These are phyloP conservation scores for Gossypium trilobum DNA, from an alignment of 441 rosid genomes.

Conservation along the genomic window DNA sequence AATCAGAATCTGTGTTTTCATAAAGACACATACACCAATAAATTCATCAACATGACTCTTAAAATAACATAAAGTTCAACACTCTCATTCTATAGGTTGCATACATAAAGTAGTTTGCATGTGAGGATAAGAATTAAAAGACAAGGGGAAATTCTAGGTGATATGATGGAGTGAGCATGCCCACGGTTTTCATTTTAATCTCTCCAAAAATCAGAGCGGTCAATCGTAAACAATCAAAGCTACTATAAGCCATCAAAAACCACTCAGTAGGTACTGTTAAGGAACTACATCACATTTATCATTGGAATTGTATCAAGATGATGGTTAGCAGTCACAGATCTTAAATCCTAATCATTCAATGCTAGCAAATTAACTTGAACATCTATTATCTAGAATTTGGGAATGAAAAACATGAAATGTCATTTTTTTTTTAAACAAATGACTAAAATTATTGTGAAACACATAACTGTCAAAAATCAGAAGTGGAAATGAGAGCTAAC, in stretches of 20 bases:
- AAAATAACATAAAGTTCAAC: not conserved
- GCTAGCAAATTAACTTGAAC: not conserved
- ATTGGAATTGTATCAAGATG: not conserved
- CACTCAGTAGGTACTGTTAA: not conserved
- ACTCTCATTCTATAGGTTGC: not conserved
- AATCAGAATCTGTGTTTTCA: not conserved
- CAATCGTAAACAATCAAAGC: not conserved
- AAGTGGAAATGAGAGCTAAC: slow-evolving; percentile 28
- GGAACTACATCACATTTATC: not conserved
- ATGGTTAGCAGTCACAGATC: not conserved
- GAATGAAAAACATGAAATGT: not conserved
- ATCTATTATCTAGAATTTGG: not conserved
- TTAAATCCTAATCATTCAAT: not conserved
- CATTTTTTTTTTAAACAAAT: not conserved
- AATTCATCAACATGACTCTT: not conserved
- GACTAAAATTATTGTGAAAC: not conserved
- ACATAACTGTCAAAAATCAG: not conserved
- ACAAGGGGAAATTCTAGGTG: not conserved
- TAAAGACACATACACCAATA: not conserved
- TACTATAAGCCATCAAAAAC: not conserved
- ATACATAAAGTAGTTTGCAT: not conserved
- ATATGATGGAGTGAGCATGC: not conserved
- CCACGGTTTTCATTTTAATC: not conserved
- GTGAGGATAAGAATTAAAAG: not conserved
- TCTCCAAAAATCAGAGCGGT: not conserved